Percentiles rank a stretch among this genome's conserved stretches.
Conservation (phyloP, 768 basidiomycete genomes). For the Cystobasidium ongulense region DNA sequence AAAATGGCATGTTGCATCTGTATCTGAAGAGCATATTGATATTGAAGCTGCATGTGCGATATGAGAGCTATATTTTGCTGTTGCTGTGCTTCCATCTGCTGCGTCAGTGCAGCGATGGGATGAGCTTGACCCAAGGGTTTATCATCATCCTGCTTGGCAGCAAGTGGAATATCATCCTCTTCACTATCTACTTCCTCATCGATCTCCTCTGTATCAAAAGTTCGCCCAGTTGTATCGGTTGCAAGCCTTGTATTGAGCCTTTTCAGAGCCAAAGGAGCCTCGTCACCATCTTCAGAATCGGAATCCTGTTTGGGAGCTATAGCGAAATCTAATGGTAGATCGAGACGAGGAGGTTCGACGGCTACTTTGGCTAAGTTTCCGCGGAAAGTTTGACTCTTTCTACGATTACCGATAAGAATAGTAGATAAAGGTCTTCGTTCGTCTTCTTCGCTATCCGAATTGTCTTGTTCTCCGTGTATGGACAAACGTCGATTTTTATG, state of each 20-base stretch:
- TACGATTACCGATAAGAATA: not conserved
- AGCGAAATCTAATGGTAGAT: not conserved
- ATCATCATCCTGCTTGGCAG: slow-evolving; percentile 4
- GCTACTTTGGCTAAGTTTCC: not conserved
- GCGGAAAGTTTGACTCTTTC: not conserved
- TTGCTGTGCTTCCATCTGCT: slow-evolving; percentile 16
- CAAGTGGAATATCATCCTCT: slow-evolving; percentile 5
- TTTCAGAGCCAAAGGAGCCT: not conserved
- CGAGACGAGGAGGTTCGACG: not conserved
- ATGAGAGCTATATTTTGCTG: not conserved
- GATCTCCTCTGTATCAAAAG: not conserved
- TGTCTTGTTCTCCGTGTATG: not conserved
- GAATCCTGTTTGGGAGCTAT: not conserved
- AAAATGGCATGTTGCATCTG: not conserved
- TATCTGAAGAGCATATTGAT: not conserved
- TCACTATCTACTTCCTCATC: not conserved
- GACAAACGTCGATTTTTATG: not conserved
- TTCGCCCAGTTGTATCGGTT: not conserved
- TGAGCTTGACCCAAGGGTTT: slow-evolving; percentile 11
- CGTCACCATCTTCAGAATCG: not conserved
- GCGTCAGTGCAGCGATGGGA: slow-evolving; percentile 5
- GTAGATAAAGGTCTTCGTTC: not conserved
- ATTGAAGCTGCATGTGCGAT: slow-evolving; percentile 12
- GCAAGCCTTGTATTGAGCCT: not conserved
- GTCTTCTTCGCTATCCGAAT: not conserved